Evolutionary conservation across 345 rosid species (phyloP).

Genomic region (Syzygium jambos): DNA sequence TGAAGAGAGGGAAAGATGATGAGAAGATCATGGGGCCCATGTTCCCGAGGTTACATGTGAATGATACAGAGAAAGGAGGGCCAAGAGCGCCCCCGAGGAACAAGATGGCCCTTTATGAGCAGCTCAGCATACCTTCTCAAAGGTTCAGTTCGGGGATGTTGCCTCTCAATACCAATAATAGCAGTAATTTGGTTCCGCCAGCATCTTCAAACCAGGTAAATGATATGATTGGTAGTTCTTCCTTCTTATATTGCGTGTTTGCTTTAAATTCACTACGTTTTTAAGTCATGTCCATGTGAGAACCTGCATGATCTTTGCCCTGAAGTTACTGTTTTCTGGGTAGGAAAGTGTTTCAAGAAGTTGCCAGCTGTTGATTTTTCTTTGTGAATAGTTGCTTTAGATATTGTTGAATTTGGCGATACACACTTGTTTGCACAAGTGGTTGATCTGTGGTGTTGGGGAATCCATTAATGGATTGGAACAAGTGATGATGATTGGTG

Average conservation of each 20-base stretch:
- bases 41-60: conserved; percentile 93
- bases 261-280: background rate
- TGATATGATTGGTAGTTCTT: background rate
- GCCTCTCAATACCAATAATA: conserved; percentile 23
- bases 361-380: background rate
- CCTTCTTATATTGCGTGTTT: background rate
- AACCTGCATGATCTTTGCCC: background rate
- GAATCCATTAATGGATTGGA: background rate
- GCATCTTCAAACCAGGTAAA: conserved; percentile 57
- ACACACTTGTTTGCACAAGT: background rate
- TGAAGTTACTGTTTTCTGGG: background rate
- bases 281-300: background rate
- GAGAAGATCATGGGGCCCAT: conserved; percentile 67
- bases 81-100: conserved; percentile 98
- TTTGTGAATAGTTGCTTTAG: background rate
- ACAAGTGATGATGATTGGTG: background rate
- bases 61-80: conserved; percentile 85
- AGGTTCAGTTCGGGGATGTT: conserved; percentile 38
- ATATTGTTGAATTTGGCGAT: background rate
- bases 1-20: conserved; percentile 76
- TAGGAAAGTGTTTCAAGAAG: background rate
- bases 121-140: conserved; percentile 79
- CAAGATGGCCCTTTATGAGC: conserved; percentile 99
- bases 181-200: conserved; percentile 27
- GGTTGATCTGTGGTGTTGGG: background rate